Evolutionary conservation across 306 rosid genomes (phyloP).

Genomic region (Acacia acuminata): DNA sequence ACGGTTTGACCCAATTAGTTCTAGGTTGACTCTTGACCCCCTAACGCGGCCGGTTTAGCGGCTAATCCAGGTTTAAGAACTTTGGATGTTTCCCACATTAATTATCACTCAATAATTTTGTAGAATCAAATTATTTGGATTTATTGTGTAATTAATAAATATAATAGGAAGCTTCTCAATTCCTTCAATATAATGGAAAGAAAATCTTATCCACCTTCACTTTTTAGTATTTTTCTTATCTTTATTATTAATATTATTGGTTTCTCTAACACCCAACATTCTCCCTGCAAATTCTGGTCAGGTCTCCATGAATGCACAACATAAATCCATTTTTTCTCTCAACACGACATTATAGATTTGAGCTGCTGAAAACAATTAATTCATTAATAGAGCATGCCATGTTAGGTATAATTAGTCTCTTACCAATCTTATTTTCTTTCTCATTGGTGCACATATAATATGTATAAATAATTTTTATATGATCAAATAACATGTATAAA

Average conservation of each 20-base stretch:
- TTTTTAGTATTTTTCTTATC: not conserved
- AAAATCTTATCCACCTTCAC: slow-evolving; percentile 26
- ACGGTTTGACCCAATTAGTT: too few relatives aligned
- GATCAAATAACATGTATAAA: not conserved
- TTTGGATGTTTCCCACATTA: not conserved
- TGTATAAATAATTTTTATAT: too few relatives aligned
- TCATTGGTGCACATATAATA: too few relatives aligned
- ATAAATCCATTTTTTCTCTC: not conserved
- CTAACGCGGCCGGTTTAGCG: too few relatives aligned
- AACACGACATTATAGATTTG: not conserved
- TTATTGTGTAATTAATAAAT: not conserved
- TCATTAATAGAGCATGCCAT: not conserved
- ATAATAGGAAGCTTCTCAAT: not conserved
- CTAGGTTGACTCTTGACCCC: too few relatives aligned
- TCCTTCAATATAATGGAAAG: not conserved
- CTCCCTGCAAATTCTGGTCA: not conserved
- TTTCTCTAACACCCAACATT: slow-evolving; percentile 34
- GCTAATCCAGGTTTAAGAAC: too few relatives aligned
- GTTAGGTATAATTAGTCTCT: not conserved
- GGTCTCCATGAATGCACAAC: not conserved
- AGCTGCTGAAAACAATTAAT: not conserved
- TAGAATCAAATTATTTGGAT: not conserved
- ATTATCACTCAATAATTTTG: not conserved
- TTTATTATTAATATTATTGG: not conserved
- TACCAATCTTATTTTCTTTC: too few relatives aligned